phyloP scores from a whole-genome alignment of 1,139 yeast genomes.

The Suhomyces choctaworum region DNA sequence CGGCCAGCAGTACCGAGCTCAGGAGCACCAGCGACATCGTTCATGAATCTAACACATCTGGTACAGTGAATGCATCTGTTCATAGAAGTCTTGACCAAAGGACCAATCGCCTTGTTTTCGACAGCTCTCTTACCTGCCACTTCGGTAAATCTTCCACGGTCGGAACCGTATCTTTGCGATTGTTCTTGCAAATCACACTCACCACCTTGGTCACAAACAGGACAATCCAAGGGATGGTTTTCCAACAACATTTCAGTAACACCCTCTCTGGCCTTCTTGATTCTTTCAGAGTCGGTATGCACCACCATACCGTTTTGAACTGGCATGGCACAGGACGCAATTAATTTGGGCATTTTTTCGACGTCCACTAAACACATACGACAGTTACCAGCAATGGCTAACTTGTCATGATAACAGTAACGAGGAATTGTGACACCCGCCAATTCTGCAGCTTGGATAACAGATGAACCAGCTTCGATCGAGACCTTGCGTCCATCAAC shows the following conservation, averaged over 20 bases:
- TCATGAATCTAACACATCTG: conserved; percentile 86
- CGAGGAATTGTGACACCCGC: conserved; percentile 89
- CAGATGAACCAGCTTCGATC: conserved; percentile 84
- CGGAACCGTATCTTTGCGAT: conserved; percentile 79
- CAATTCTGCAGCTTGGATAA: conserved; percentile 88
- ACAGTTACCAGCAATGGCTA: conserved; percentile 93
- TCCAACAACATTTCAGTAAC: conserved; percentile 87
- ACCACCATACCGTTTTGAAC: conserved; percentile 89
- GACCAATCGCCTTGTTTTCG: conserved; percentile 89
- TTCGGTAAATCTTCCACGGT: conserved; percentile 83
- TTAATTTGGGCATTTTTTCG: conserved; percentile 86
- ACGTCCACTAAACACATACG: conserved; percentile 93
- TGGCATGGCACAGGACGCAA: conserved; percentile 91
- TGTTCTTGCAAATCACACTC: conserved; percentile 94
- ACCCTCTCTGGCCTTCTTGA: conserved; percentile 84
- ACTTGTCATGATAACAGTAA: conserved; percentile 88
- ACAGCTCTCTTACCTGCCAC: conserved; percentile 86
- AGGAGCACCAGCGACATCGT: conserved; percentile 92
- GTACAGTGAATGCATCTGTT: conserved; percentile 94
- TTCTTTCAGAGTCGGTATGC: conserved; percentile 76
- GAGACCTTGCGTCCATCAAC: conserved; percentile 76
- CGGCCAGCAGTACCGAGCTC: conserved; percentile 88
- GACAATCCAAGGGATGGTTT: conserved; percentile 92
- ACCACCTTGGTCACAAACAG: conserved; percentile 93
- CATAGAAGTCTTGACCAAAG: conserved; percentile 87